phyloP scores from a whole-genome alignment of 2,329 filamentous ascomycete species.

The Didymella lethalis region DNA sequence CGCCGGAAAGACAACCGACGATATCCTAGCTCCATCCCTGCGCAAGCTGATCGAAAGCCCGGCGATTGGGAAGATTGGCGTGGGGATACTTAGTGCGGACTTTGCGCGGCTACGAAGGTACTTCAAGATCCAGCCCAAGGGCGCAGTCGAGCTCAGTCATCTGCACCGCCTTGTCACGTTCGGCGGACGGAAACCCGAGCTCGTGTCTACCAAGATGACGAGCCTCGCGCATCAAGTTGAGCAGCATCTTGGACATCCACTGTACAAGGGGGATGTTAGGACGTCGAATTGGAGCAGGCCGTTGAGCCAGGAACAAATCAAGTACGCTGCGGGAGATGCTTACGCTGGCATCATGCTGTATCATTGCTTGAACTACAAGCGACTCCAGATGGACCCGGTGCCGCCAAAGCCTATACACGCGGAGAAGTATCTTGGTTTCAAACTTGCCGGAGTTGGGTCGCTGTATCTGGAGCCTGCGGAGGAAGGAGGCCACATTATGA shows the following conservation, averaged over 20 bases:
- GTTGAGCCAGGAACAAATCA: slow-evolving; percentile 70
- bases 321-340: slow-evolving; percentile 82
- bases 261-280: slow-evolving; percentile 82
- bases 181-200: slow-evolving; percentile 58
- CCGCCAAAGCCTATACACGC: slow-evolving; percentile 38
- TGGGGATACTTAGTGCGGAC: slow-evolving; percentile 71
- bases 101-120: slow-evolving; percentile 70
- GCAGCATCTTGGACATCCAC: slow-evolving; percentile 73
- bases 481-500: slow-evolving; percentile 31
- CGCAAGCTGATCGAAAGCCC: slow-evolving; percentile 75
- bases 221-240: slow-evolving; percentile 73
- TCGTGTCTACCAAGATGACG: slow-evolving; percentile 59
- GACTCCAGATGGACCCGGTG: slow-evolving; percentile 56
- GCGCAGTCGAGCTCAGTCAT: slow-evolving; percentile 83
- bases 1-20: slow-evolving; percentile 51
- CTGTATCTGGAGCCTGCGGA: slow-evolving; percentile 32
- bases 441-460: slow-evolving; percentile 24
- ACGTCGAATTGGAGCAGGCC: slow-evolving; percentile 75
- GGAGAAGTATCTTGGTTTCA: slow-evolving; percentile 36
- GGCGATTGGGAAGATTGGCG: slow-evolving; percentile 76
- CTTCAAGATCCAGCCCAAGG: slow-evolving; percentile 69
- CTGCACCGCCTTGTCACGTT: slow-evolving; percentile 80
- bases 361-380: slow-evolving; percentile 71
- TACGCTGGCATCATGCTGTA: slow-evolving; percentile 84
- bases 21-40: slow-evolving; percentile 75